A percentile compares a stretch with the other conserved stretches of the same genome.
phyloP scores from a whole-genome alignment of 306 rosid species.

The Abrus precatorius region DNA sequence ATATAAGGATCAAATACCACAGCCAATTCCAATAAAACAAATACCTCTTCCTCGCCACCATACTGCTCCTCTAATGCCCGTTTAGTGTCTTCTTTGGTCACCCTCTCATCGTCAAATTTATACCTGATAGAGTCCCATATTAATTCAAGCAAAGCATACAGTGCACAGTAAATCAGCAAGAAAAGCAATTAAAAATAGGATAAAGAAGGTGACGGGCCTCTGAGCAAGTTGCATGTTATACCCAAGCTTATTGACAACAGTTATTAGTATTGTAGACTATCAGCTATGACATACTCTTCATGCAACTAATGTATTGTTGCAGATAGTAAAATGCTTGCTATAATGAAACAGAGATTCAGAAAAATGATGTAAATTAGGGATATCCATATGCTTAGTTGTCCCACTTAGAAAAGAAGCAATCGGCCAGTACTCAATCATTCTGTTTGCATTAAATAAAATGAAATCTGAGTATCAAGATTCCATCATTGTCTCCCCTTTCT shows the following conservation, averaged over 20 bases:
- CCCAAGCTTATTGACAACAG: conserved; percentile 8
- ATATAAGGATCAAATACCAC: conserved; percentile 34
- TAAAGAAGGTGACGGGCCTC: conserved; percentile 14
- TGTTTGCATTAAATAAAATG: neutral
- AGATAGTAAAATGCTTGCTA: neutral
- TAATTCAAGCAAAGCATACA: conserved; percentile 40
- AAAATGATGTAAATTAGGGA: neutral
- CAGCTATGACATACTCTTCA: conserved; percentile 15
- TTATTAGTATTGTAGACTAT: neutral
- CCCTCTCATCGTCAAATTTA: conserved; percentile 96
- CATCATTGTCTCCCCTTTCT: neutral
- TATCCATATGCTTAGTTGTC: neutral
- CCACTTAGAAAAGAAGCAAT: neutral
- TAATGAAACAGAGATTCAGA: neutral
- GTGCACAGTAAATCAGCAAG: conserved; percentile 14
- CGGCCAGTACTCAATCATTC: conserved; percentile 6
- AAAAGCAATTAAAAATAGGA: conserved; percentile 34
- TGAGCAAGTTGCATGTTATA: conserved; percentile 8
- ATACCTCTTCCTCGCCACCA: conserved; percentile 99
- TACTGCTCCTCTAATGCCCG: conserved; percentile 99
- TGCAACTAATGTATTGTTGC: conserved; percentile 12
- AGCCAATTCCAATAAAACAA: conserved; percentile 33
- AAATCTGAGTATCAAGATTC: neutral
- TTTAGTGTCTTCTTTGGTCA: conserved; percentile 93
- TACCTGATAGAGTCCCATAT: conserved; percentile 63